Base-by-base conservation (phyloP, 1,284 basidiomycete genomes). In the Microbotryum silenes-acaulis region DNA sequence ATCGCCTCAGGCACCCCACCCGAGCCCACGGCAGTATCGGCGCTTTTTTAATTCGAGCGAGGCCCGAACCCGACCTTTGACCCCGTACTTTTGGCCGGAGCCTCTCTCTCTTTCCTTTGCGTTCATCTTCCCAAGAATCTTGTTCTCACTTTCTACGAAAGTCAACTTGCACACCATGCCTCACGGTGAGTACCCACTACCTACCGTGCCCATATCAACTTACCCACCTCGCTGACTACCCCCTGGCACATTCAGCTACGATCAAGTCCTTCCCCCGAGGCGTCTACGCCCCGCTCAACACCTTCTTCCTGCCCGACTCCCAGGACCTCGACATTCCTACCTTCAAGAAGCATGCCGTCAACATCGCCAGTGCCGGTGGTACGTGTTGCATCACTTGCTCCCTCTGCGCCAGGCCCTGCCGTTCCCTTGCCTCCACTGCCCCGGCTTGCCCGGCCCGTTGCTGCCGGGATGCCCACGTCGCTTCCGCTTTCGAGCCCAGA, bases 231-330 rank as follows among this genome's bases (percentile, higher is more conserved):
- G 49, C 23, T 50, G 49, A 50, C 7, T 18, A 20, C 49, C n/a
- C 16, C 20, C 49, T 29, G 23, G 25, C 42, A 27, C 57, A 3
- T n/a, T n/a, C 16, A 37, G 20, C 33, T 54, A 52, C 57, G 51
- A 44, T 31, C 25, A 46, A 21, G 51, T 12, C 37, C n/a, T 44
- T 66, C 21, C 57, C 61, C 14, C 44, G 51, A 16, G 65, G 67
- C 18, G 62, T 69, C 25, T 67, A 67, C 56, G 61, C 63, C 0
- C 67, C 67, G 3, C n/a, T 69, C 33, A 59, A 51, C 50, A 61
- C 67, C 27, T 61, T 63, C 57, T 67, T 33, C 55, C 6, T 50
- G 16, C 46, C 33, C 50, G 51, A 51, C 16, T 54, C 52, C 21
- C 50, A 58, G 27, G 61, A 62, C 23, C 54, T 69, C 49, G 63